A percentile compares a stretch with the other conserved stretches of the same genome.
These are phyloP conservation scores for Adansonia grandidieri DNA, from an alignment of 441 rosid species.

Conservation along the genomic window DNA sequence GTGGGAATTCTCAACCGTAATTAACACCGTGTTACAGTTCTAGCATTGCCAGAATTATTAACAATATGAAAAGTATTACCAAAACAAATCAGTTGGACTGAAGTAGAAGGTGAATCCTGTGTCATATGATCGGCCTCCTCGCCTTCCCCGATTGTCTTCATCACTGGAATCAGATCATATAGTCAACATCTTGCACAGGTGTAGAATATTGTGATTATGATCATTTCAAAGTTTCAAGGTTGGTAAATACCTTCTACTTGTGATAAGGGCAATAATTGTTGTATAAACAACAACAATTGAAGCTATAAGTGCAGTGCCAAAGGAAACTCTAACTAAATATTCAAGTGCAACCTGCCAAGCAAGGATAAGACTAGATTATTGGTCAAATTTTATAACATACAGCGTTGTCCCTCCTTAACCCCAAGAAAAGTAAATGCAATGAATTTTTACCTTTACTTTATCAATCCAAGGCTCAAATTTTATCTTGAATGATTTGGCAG, in stretches of 20 bases:
- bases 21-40: background rate
- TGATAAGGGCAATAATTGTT: constrained; percentile 70
- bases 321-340: constrained; percentile 79
- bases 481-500: constrained; percentile 80
- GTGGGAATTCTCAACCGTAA: background rate
- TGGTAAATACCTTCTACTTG: constrained; percentile 72
- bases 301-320: constrained; percentile 89
- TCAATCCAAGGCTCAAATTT: constrained; percentile 81
- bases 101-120: constrained; percentile 70
- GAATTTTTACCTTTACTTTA: constrained; percentile 71
- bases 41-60: constrained; percentile 22
- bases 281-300: constrained; percentile 89
- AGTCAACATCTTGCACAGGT: constrained; percentile 23
- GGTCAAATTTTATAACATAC: constrained; percentile 13
- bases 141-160: constrained; percentile 84
- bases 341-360: constrained; percentile 68
- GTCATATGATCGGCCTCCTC: constrained; percentile 77
- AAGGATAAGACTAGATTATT: constrained; percentile 29
- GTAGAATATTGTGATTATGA: background rate
- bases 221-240: constrained; percentile 13
- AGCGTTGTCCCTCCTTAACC: background rate
- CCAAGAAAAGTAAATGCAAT: background rate
- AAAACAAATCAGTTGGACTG: constrained; percentile 72
- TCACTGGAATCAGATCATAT: constrained; percentile 59
- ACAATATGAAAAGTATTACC: constrained; percentile 54